Base-by-base conservation (phyloP, 352 stramenopile genomes). In the Globisporangium nunn region DNA sequence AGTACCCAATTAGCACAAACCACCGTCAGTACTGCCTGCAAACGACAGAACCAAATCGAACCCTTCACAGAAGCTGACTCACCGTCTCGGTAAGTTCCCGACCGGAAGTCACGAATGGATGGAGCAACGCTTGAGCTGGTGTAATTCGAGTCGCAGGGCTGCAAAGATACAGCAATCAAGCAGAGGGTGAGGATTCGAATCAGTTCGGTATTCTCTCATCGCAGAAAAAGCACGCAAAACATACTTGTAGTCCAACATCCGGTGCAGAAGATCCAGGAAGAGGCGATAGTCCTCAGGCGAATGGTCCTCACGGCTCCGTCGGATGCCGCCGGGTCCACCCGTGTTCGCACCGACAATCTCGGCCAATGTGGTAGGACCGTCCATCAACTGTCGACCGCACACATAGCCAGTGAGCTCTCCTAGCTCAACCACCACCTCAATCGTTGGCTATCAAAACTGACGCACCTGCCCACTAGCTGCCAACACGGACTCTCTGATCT, bases 191-290 rank as follows among this genome's bases (percentile, higher is more conserved):
- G 7, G n/a, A 8, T n/a, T 28, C 31, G 10, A 23, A 23, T 23
- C 23, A 23, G 23, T 23, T 23, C 23, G 23, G 23, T 23, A 23
- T 23, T 23, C 23, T 23, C 23, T 23, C 23, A 23, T 23, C 23
- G 23, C 23, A 23, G 23, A 23, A 23, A 23, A 23, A 23, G 23
- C 23, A 23, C 23, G 23, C 23, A 23, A 23, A 23, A 23, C 85
- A 30, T 84, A 95, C 85, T 98, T 85, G 64, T 91, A 98, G n/a
- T 96, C 77, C 17, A 99, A 75, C 95, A 98, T 98, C 37, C 81
- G 72, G 61, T 91, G 74, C 11, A 99, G 70, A 11, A 99, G 72
- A 68, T 98, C 96, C 6, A 98, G 70, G 64, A 99, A 97, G 2
- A 89, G 66, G 14, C 78, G 69, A 66, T 98, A 98, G 55, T 98